Evolutionary conservation across 441 rosid species (phyloP), one percentile per base, ranked within the genome.

Genomic region (Gossypium davidsonii): DNA sequence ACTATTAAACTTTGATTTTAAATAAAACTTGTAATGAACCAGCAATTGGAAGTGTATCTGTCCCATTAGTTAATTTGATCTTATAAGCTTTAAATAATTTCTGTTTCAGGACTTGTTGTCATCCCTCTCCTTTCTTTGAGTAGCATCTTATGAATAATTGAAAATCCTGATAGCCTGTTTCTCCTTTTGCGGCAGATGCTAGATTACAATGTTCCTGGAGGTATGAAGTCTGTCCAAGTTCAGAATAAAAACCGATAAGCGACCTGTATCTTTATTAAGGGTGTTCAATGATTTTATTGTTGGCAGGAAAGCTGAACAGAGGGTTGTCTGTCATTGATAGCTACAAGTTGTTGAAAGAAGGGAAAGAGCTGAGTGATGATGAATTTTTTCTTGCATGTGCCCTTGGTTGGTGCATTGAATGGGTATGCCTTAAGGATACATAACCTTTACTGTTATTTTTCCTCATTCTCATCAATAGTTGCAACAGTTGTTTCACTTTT

Each of bases 401-500:
- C 73, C 96, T 92, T 67, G 98, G 94, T 72, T 92, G 98, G 98
- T 92, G 96, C 62, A 85, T 91, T 71, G 94, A 93, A 85, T 93
- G 97, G 97, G 98, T 93, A 83, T 52, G 60, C 39, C 10, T 31
- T 2, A 71, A 1, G 25, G 39, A 63, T 63, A 21, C 59, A 58
- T 59, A 5, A 11, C 1, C 25, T 69, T 14, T 51, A 6, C 18
- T 12, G 12, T 25, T 62, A 1, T 9, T 51, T 63, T 12, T 67
- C 37, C 46, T 76, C 21, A 17, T 67, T 49, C 51, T 28, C 44
- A 67, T 67, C 64, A 10, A 37, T 14, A 21, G 42, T 31, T n/a
- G 34, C 56, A 20, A 12, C 2, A 4, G 14, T 26, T n/a, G 10
- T 55, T 49, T 61, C n/a, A 31, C 10, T 9, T 34, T 15, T 20